phyloP scores from a whole-genome alignment of 1,284 basidiomycete genomes.

The Entoloma clypeatum region DNA sequence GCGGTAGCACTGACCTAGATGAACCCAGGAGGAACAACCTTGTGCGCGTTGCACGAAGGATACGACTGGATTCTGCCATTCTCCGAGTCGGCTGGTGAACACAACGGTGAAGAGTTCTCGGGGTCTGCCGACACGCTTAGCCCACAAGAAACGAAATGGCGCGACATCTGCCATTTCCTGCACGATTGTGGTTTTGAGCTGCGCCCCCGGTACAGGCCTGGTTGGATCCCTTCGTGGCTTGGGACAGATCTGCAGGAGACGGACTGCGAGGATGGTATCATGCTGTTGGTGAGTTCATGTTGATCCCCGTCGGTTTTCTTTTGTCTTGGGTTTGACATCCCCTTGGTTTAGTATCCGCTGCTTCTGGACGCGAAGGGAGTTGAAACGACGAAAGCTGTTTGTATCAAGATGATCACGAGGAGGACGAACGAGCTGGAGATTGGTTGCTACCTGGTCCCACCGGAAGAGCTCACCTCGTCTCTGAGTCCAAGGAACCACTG shows the following conservation, averaged over 20 bases:
- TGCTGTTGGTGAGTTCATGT: slow-evolving; percentile 1
- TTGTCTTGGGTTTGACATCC: background rate
- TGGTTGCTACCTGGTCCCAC: slow-evolving; percentile 10
- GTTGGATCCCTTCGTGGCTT: slow-evolving; percentile 27
- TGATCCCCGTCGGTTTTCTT: background rate
- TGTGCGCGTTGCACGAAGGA: too few species aligned
- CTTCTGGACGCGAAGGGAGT: slow-evolving; percentile 7
- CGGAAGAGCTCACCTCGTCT: too few species aligned
- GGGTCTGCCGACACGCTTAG: too few species aligned
- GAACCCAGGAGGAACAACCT: too few species aligned
- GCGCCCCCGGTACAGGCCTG: slow-evolving; percentile 28
- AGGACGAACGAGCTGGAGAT: slow-evolving; percentile 15
- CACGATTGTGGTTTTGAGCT: slow-evolving; percentile 26
- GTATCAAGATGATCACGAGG: slow-evolving; percentile 10
- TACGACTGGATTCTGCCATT: too few species aligned
- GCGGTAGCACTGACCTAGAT: too few species aligned
- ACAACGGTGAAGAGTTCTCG: too few species aligned
- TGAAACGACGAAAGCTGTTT: background rate
- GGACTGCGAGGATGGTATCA: slow-evolving; percentile 9
- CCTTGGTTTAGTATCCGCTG: background rate
- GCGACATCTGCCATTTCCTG: slow-evolving; percentile 24
- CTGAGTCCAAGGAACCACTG: slow-evolving; percentile 24
- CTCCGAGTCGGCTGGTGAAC: too few species aligned
- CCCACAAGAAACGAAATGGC: slow-evolving; percentile 27
- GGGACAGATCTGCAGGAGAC: slow-evolving; percentile 1